Evolutionary conservation across 2,329 filamentous ascomycete species (phyloP).

Genomic region (Pyrenophora teres): DNA sequence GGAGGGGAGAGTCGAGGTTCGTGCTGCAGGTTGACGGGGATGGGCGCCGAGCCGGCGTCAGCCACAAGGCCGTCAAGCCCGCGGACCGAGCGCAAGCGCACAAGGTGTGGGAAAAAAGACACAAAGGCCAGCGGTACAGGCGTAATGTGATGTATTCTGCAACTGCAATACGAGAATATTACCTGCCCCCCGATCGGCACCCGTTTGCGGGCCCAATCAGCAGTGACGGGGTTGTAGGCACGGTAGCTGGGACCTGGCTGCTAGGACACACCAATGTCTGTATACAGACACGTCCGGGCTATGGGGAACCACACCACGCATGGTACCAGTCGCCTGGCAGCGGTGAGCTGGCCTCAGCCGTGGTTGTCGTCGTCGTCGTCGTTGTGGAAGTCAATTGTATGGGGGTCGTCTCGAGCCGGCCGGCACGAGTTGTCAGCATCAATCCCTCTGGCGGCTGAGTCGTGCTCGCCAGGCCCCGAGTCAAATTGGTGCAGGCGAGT

Average conservation of each 20-base stretch:
- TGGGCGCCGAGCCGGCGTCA: constrained; percentile 31
- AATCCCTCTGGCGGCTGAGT: constrained; percentile 32
- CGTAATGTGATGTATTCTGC: constrained; percentile 31
- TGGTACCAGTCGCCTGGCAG: constrained; percentile 3
- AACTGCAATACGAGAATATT: constrained; percentile 30
- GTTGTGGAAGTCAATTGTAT: too few species aligned
- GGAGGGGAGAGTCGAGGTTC: constrained; percentile 18
- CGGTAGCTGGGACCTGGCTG: not conserved
- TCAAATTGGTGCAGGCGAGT: constrained; percentile 6
- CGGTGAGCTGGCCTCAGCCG: constrained; percentile 10
- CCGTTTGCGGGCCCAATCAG: constrained; percentile 6
- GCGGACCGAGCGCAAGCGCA: constrained; percentile 25
- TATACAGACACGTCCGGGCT: constrained; percentile 13
- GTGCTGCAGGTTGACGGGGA: constrained; percentile 23
- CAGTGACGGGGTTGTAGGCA: not conserved
- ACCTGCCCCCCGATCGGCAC: constrained; percentile 14
- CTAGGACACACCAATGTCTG: constrained; percentile 11
- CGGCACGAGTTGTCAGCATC: constrained; percentile 24
- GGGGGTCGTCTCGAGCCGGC: constrained; percentile 1
- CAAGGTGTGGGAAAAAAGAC: constrained; percentile 11
- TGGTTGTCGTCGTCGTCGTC: too few species aligned
- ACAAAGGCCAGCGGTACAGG: constrained; percentile 21
- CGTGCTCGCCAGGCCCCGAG: constrained; percentile 22
- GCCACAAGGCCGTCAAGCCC: constrained; percentile 27
- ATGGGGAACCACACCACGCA: constrained; percentile 1